These are phyloP conservation scores for Aphanomyces cochlioides DNA, from an alignment of 352 stramenopile genomes.

Conservation along the genomic window DNA sequence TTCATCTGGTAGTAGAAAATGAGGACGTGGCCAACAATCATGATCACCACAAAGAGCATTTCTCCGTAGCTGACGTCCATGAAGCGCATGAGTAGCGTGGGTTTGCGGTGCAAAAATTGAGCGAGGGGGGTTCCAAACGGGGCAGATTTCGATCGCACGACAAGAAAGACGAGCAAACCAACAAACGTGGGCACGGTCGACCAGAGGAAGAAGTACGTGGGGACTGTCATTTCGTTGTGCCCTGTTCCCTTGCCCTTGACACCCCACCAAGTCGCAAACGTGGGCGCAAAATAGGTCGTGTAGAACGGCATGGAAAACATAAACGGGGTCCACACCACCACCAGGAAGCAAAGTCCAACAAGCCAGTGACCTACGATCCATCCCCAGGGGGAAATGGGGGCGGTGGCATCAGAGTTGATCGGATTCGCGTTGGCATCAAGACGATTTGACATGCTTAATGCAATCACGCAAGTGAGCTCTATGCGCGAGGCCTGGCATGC, in stretches of 20 bases:
- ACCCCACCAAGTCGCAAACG: background rate
- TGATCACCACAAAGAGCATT: background rate
- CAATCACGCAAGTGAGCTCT: too few relatives aligned
- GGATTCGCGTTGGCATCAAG: too few relatives aligned
- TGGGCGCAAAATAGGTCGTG: background rate
- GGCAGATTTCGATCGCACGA: background rate
- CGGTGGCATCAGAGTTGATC: too few relatives aligned
- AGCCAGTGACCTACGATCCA: background rate
- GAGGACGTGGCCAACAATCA: background rate
- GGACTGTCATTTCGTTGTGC: constrained; percentile 7
- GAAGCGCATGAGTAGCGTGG: background rate
- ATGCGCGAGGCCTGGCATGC: too few relatives aligned
- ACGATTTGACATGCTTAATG: too few relatives aligned
- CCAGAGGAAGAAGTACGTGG: constrained; percentile 2
- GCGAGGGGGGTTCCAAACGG: background rate
- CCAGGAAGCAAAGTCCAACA: background rate
- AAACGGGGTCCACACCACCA: background rate
- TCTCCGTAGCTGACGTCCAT: background rate
- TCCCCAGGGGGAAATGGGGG: background rate
- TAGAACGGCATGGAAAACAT: background rate
- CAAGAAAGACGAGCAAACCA: background rate
- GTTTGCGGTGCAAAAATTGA: constrained; percentile 8
- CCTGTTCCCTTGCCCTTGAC: constrained; percentile 1
- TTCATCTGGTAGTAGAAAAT: background rate
- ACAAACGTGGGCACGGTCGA: background rate